phyloP scores from a whole-genome alignment of 192 early-diverging fungal genomes.

The Coemansia sp. region DNA sequence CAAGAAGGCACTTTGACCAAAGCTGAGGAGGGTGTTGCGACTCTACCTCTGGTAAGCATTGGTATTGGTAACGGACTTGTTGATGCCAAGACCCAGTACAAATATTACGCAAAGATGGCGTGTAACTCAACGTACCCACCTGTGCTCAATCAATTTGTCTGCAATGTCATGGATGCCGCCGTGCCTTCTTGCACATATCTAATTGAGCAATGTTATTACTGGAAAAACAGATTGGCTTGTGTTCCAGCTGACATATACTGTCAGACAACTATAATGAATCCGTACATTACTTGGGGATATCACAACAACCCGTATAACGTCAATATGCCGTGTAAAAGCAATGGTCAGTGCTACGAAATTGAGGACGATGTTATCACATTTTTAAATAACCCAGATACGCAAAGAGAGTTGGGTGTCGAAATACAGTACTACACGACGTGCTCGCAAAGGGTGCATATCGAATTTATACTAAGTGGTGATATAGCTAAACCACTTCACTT shows the following conservation, averaged over 20 bases:
- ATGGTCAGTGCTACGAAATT: conserved; percentile 86
- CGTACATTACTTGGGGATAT: conserved; percentile 70
- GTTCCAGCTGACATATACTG: conserved; percentile 84
- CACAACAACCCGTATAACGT: conserved; percentile 95
- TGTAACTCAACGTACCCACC: conserved; percentile 76
- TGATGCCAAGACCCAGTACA: conserved; percentile 86
- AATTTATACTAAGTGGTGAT: conserved; percentile 83
- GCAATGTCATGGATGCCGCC: conserved; percentile 71
- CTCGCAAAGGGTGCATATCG: conserved; percentile 77
- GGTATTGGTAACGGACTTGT: conserved; percentile 92
- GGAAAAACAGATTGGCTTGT: conserved; percentile 75
- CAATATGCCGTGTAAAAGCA: conserved; percentile 78
- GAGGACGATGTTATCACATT: conserved; percentile 76
- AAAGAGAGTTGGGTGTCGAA: conserved; percentile 75
- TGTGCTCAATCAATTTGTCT: conserved; percentile 72
- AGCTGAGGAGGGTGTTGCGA: conserved; percentile 43
- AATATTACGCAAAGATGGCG: conserved; percentile 80
- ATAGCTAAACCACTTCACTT: conserved; percentile 82
- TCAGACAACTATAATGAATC: conserved; percentile 68
- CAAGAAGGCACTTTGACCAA: conserved; percentile 15
- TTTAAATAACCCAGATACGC: conserved; percentile 75
- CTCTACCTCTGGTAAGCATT: conserved; percentile 74
- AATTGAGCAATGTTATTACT: conserved; percentile 85
- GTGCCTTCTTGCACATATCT: conserved; percentile 75
- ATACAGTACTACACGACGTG: conserved; percentile 72